phyloP scores from a whole-genome alignment of 176 grass and related monocot species.

The Raddia distichophylla region DNA sequence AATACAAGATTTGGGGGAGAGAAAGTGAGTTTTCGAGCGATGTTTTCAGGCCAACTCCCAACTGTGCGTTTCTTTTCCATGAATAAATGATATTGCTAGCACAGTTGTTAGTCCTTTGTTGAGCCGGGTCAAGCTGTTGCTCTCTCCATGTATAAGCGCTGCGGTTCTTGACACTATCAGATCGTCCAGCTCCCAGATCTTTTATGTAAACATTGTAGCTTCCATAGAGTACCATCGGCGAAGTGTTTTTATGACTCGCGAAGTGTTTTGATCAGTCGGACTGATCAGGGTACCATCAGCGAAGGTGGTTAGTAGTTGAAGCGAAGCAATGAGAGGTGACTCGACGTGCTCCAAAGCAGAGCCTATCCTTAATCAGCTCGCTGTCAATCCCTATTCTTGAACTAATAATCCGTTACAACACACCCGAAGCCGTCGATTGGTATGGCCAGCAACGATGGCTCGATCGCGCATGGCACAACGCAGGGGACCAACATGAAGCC shows the following conservation, averaged over 20 bases:
- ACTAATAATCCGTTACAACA: background rate
- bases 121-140: constrained; percentile 28
- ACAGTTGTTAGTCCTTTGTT: constrained; percentile 24
- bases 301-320: background rate
- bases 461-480: background rate
- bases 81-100: constrained; percentile 9
- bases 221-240: too few species aligned
- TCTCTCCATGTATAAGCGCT: constrained; percentile 11
- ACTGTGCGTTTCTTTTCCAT: background rate
- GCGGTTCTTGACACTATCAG: background rate
- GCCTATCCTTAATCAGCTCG: background rate
- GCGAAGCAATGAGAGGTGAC: background rate
- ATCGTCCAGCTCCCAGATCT: background rate
- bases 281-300: background rate
- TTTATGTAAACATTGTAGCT: background rate
- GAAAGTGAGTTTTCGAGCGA: constrained; percentile 10
- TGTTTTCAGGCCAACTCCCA: constrained; percentile 28
- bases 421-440: background rate
- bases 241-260: background rate
- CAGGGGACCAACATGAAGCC: background rate
- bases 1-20: background rate
- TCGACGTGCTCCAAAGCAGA: background rate
- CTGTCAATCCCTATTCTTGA: background rate
- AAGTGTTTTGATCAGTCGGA: background rate
- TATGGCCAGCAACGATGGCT: background rate